Percentiles rank a stretch among this genome's conserved stretches.
Conservation (phyloP, 1,284 basidiomycete species). For the Pseudozyma hubeiensis region DNA sequence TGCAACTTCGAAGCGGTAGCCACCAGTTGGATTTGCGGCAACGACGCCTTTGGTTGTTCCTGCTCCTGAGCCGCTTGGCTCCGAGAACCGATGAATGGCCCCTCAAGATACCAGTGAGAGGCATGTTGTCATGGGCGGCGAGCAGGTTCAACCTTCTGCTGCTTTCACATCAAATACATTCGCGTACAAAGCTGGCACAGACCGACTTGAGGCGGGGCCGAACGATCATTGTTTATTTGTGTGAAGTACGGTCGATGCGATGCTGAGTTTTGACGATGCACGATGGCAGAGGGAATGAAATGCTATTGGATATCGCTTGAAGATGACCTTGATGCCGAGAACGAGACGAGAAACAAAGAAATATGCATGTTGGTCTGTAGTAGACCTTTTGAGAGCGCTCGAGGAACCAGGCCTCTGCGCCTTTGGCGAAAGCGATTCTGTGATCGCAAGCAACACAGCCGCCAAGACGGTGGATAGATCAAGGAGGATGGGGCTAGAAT, state of each 20-base stretch:
- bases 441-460: not conserved
- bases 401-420: not conserved
- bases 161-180: too few relatives aligned
- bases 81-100: too few relatives aligned
- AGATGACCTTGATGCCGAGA: constrained; percentile 14
- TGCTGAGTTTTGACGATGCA: constrained; percentile 6
- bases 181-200: too few relatives aligned
- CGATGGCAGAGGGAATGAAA: constrained; percentile 10
- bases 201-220: too few relatives aligned
- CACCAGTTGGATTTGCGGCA: too few relatives aligned
- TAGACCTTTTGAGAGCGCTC: constrained; percentile 18
- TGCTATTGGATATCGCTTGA: constrained; percentile 14
- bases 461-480: not conserved
- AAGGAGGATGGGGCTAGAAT: too few relatives aligned
- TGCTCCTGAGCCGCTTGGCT: too few relatives aligned
- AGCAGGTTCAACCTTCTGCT: too few relatives aligned
- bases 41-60: too few relatives aligned
- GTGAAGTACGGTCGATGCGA: constrained; percentile 15
- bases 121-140: too few relatives aligned
- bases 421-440: not conserved
- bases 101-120: too few relatives aligned
- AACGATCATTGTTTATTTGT: not conserved
- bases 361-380: constrained; percentile 11
- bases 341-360: not conserved
- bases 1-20: too few relatives aligned